phyloP scores from a whole-genome alignment of 139 green algal species.

The Diplosphaera chodatii region DNA sequence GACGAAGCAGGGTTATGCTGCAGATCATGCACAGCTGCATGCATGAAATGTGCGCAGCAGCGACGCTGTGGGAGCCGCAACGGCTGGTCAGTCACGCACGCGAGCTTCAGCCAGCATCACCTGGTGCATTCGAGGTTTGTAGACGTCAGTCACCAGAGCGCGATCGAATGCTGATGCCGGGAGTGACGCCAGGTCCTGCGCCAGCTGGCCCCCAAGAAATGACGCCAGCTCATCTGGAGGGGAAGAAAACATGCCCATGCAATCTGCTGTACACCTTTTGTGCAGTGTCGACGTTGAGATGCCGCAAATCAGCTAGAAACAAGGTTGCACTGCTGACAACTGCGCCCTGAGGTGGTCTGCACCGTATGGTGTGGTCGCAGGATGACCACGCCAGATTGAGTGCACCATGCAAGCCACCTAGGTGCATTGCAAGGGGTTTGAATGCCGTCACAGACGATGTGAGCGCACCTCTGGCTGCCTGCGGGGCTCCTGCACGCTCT shows the following conservation, averaged over 20 bases:
- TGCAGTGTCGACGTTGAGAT: too few relatives aligned
- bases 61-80: background rate
- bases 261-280: too few relatives aligned
- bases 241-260: background rate
- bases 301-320: background rate
- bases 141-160: slow-evolving; percentile 29
- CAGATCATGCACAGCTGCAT: background rate
- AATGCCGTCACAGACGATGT: background rate
- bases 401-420: background rate
- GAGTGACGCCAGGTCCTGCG: slow-evolving; percentile 4
- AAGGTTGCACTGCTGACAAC: too few relatives aligned
- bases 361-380: too few relatives aligned
- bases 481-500: background rate
- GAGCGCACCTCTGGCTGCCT: background rate
- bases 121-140: slow-evolving; percentile 47
- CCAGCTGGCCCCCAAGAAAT: slow-evolving; percentile 7
- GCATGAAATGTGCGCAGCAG: background rate
- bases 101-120: too few relatives aligned
- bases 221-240: slow-evolving; percentile 2
- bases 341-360: too few relatives aligned
- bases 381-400: background rate
- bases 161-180: slow-evolving; percentile 1
- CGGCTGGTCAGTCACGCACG: too few relatives aligned
- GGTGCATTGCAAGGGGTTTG: background rate
- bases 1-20: too few relatives aligned